Evolutionary conservation across 202 grass and related monocot genomes (phyloP).

Genomic region (Bolboschoenoplectus hybrid): DNA sequence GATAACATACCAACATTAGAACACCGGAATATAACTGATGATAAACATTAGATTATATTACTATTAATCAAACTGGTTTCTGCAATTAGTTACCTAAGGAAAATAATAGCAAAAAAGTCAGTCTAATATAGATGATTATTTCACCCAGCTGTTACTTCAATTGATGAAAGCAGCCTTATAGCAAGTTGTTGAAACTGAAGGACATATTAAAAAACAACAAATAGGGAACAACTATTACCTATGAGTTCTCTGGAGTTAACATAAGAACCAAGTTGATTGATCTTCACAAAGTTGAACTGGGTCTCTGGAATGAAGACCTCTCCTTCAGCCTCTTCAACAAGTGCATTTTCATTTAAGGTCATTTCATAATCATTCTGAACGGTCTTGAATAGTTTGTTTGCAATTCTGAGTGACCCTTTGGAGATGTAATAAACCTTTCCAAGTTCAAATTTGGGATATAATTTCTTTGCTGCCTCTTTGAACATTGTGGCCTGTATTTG

Average conservation of each 20-base stretch:
- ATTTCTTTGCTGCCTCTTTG: constrained; percentile 88
- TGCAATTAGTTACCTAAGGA: background rate
- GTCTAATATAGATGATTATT: background rate
- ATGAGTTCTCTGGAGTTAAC: constrained; percentile 88
- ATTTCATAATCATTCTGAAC: constrained; percentile 97
- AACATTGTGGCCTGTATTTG: constrained; percentile 99
- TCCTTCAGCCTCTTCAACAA: constrained; percentile 86
- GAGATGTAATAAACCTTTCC: constrained; percentile 99
- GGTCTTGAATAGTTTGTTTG: constrained; percentile 92
- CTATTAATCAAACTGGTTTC: background rate
- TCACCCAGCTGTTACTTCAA: background rate
- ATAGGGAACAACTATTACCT: constrained; percentile 46
- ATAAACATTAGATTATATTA: constrained; percentile 4
- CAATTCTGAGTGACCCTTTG: constrained; percentile 81
- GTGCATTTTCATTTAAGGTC: constrained; percentile 83
- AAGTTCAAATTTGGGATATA: constrained; percentile 76
- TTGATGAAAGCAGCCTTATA: constrained; percentile 14
- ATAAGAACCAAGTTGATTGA: constrained; percentile 79
- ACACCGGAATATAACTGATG: background rate
- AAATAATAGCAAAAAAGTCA: background rate
- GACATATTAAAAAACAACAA: background rate
- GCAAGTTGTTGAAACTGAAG: background rate
- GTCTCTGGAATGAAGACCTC: constrained; percentile 74
- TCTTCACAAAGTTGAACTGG: constrained; percentile 86
- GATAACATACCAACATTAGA: constrained; percentile 16